These are phyloP conservation scores for Gossypium thurberi DNA, from an alignment of 345 rosid genomes.

Conservation along the genomic window DNA sequence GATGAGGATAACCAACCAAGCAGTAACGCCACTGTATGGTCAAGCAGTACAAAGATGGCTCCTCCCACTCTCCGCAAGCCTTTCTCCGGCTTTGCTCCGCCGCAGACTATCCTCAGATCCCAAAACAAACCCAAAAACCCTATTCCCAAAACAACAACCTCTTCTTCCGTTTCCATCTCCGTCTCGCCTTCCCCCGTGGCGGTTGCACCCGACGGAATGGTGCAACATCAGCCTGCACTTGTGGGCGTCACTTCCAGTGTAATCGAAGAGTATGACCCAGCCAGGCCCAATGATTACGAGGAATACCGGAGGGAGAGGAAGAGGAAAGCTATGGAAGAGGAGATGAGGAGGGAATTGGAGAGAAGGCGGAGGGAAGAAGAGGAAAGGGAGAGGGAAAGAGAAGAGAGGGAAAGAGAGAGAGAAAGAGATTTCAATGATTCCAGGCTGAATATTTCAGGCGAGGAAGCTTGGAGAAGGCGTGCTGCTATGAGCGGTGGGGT, in stretches of 20 bases:
- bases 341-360: slow-evolving; percentile 70
- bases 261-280: slow-evolving; percentile 90
- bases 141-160: slow-evolving; percentile 17
- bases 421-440: slow-evolving; percentile 25
- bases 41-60: slow-evolving; percentile 78
- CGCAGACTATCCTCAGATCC: slow-evolving; percentile 64
- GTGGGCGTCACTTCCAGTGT: slow-evolving; percentile 77
- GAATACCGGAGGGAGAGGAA: slow-evolving; percentile 76
- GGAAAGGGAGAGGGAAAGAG: slow-evolving; percentile 67
- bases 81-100: slow-evolving; percentile 43
- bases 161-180: slow-evolving; percentile 18
- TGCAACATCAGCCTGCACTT: slow-evolving; percentile 50
- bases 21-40: slow-evolving; percentile 66
- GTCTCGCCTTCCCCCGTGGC: slow-evolving; percentile 16
- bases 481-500: slow-evolving; percentile 79
- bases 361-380: slow-evolving; percentile 79
- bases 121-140: slow-evolving; percentile 43
- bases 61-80: slow-evolving; percentile 93
- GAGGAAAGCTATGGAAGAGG: slow-evolving; percentile 68
- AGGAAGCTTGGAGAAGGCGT: slow-evolving; percentile 95
- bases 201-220: slow-evolving; percentile 16
- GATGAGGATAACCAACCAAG: slow-evolving; percentile 66
- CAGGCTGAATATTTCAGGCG: slow-evolving; percentile 69
- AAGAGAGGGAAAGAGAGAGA: slow-evolving; percentile 53
- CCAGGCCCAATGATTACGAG: slow-evolving; percentile 90